Conservation (phyloP, 176 grass and related monocot species). For the Secale cereale region DNA sequence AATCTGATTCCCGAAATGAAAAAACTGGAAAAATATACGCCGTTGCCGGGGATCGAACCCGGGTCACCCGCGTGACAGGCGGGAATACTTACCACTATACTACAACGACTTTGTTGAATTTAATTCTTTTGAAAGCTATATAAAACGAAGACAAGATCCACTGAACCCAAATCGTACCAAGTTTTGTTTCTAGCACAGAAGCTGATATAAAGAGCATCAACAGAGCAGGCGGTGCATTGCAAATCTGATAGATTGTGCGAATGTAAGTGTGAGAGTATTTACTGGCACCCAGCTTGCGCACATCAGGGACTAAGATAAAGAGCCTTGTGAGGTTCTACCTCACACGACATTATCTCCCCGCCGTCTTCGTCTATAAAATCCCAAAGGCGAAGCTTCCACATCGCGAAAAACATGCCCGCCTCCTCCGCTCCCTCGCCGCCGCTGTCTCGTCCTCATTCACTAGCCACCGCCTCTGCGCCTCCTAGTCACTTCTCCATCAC, state of each 20-base stretch:
- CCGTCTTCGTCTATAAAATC: too few relatives aligned
- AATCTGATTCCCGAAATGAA: too few relatives aligned
- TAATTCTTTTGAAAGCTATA: accelerated
- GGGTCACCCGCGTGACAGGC: constrained; percentile 90
- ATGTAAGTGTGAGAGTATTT: neutral
- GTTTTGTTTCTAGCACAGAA: neutral
- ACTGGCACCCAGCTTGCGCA: too few relatives aligned
- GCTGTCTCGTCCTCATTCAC: too few relatives aligned
- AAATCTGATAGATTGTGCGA: neutral
- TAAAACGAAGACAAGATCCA: accelerated
- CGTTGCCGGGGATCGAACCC: constrained; percentile 98
- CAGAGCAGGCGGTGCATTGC: neutral
- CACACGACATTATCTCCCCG: too few relatives aligned
- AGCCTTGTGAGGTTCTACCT: too few relatives aligned
- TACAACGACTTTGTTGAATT: constrained; percentile 59
- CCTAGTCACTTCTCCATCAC: too few relatives aligned
- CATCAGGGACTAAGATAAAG: too few relatives aligned
- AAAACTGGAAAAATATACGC: neutral
- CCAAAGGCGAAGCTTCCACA: too few relatives aligned
- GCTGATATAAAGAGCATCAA: neutral
- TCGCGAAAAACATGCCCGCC: too few relatives aligned
- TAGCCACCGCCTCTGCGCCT: too few relatives aligned
- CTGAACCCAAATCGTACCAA: neutral
- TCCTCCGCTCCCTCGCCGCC: too few relatives aligned
- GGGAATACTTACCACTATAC: constrained; percentile 96